Evolutionary conservation across 352 stramenopile species (phyloP), one percentile per base, ranked within the genome.

Genomic region (Globisporangium alternatum): DNA sequence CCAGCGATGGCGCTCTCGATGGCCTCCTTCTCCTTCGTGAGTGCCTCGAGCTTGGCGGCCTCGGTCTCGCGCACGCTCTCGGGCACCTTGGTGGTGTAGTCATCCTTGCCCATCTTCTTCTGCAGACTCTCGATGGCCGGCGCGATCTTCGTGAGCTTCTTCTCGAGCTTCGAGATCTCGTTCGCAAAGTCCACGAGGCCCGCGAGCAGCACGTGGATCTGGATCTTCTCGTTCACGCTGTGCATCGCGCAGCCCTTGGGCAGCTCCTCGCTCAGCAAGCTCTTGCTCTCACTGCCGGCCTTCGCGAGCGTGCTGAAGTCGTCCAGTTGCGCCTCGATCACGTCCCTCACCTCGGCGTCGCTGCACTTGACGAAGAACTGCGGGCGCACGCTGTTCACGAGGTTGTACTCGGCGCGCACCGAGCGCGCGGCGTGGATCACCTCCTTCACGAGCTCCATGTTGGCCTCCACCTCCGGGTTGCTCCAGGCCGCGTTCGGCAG

Each of bases 271-370:
- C 76, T 72, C 63, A 96, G 73, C 33, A 98, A 89, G 52, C 95
- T 87, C 70, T 97, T 90, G 56, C 91, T 93, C 63, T 88, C 80
- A 12, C 35, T 41, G 35, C 90, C 90, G 48, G 91, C 95, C 75
- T 97, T 98, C 55, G 91, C 89, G 51, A 99, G 83, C 35, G 97
- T 99, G 61, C 75, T 83, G 57, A 99, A 98, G 76, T 99, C 97
- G 53, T 97, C 89, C 53, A 90, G 72, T 69, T 98, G 91, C 9
- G 78, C 72, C 56, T 87, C 74, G 22, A 96, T 75, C 56, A 91
- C 75, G 37, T 77, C 63, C 72, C 95, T 87, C 19, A 88, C 76
- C 28, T 85, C 81, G 2, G 76, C 80, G 62, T 96, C 84, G 25
- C 71, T 75, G 69, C 90, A 93, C 71, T 98, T 98, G 64, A 99